Conservation (phyloP, 352 stramenopile genomes). For the Phytopythium litorale region DNA sequence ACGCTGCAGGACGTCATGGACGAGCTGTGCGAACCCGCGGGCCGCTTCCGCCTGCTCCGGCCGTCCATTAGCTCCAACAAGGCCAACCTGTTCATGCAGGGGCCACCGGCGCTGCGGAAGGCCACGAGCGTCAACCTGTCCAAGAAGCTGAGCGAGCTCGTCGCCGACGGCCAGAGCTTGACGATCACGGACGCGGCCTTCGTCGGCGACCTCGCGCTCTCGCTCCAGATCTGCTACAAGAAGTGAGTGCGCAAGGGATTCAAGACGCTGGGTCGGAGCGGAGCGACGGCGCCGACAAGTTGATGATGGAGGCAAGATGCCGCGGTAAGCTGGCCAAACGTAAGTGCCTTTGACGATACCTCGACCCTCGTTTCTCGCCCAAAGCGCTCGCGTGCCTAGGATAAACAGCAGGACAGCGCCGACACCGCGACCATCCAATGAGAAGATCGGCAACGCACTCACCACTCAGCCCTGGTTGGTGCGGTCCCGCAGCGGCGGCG, state of each 20-base stretch:
- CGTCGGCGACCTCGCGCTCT: conserved; percentile 70
- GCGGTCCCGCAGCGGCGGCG: conserved; percentile 32
- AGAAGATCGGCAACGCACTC: neutral
- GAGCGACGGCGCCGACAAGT: neutral
- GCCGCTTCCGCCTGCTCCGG: conserved; percentile 60
- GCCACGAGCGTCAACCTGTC: conserved; percentile 91
- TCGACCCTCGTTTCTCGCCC: neutral
- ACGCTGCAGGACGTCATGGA: conserved; percentile 68
- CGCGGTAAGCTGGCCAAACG: neutral
- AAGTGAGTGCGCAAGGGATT: neutral
- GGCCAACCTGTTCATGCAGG: conserved; percentile 80
- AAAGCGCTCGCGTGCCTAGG: neutral
- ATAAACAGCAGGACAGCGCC: conserved; percentile 1
- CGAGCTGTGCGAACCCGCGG: conserved; percentile 36
- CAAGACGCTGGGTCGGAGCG: neutral
- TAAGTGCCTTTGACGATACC: neutral
- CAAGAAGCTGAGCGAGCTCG: conserved; percentile 87
- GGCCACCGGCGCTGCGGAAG: conserved; percentile 72
- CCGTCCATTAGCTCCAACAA: conserved; percentile 65
- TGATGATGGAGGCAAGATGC: neutral
- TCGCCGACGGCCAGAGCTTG: conserved; percentile 86
- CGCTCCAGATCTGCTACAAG: conserved; percentile 59
- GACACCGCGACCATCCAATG: neutral
- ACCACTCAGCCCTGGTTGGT: conserved; percentile 30
- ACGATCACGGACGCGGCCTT: conserved; percentile 95